Percentiles rank a stretch among this genome's conserved stretches.
phyloP scores from a whole-genome alignment of 345 rosid species.

The Pistacia vera region DNA sequence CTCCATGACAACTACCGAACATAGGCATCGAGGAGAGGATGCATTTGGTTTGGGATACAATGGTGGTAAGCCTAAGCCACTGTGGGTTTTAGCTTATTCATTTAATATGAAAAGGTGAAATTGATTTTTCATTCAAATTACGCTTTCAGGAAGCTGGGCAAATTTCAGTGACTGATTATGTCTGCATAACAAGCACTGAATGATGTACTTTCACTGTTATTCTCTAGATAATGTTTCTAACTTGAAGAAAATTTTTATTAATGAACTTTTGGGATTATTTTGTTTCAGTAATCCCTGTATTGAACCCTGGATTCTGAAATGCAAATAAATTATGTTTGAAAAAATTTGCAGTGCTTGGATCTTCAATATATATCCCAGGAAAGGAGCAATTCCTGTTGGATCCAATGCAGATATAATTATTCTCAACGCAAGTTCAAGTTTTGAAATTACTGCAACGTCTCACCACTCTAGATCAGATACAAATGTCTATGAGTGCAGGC shows the following conservation, averaged over 20 bases:
- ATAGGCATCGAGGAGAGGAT: conserved; percentile 96
- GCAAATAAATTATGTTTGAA: neutral
- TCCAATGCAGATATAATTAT: conserved; percentile 97
- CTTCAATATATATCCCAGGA: conserved; percentile 91
- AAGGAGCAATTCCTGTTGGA: conserved; percentile 90
- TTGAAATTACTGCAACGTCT: conserved; percentile 63
- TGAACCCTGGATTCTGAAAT: neutral
- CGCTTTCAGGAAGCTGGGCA: conserved; percentile 72
- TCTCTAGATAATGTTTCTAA: neutral
- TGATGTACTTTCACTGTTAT: conserved; percentile 45
- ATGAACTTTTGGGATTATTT: neutral
- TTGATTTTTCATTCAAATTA: conserved; percentile 6
- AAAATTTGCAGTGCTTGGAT: conserved; percentile 68
- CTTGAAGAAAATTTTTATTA: neutral
- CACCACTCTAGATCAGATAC: conserved; percentile 93
- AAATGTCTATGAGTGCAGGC: conserved; percentile 77
- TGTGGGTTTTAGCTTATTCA: neutral
- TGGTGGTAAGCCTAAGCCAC: conserved; percentile 75
- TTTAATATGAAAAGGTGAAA: neutral
- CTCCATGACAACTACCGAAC: conserved; percentile 19
- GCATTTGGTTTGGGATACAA: conserved; percentile 92
- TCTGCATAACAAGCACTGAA: conserved; percentile 74
- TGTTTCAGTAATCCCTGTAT: neutral
- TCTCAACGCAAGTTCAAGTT: conserved; percentile 81
- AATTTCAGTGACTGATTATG: conserved; percentile 71